Percentiles rank a stretch among this genome's conserved stretches.
Evolutionary conservation across 225 moss, liverwort and hornwort genomes (phyloP).

Genomic region (Bryum argenteum): DNA sequence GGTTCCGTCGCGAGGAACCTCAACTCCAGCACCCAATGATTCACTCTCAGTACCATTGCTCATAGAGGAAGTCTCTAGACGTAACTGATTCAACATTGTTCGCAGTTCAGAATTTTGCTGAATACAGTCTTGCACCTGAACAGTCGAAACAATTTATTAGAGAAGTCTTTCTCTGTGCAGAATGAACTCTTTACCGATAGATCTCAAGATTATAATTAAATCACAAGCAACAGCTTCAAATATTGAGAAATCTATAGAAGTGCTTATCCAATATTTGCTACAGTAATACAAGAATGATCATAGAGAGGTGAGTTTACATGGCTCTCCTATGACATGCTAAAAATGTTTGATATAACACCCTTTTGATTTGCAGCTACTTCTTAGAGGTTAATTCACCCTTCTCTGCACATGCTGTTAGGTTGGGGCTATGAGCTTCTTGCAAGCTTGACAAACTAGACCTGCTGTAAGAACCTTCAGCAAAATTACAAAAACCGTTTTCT

Average conservation of each 20-base stretch:
- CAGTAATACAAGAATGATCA: not conserved
- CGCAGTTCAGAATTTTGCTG: conserved; percentile 59
- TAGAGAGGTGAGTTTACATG: not conserved
- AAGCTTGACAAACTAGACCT: not conserved
- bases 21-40: conserved; percentile 24
- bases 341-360: not conserved
- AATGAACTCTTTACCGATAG: not conserved
- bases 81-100: conserved; percentile 56
- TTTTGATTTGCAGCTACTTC: not conserved
- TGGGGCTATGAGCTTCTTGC: not conserved
- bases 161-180: not conserved
- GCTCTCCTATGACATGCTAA: not conserved
- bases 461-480: conserved; percentile 14
- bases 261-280: not conserved
- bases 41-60: conserved; percentile 31
- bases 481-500: not conserved
- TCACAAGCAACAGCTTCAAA: not conserved
- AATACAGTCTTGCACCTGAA: conserved; percentile 61
- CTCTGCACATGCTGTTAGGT: not conserved
- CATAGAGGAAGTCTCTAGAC: conserved; percentile 47
- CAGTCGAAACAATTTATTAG: conserved; percentile 5
- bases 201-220: not conserved
- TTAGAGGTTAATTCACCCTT: not conserved
- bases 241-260: not conserved
- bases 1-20: conserved; percentile 22